A percentile compares a stretch with the other conserved stretches of the same genome.
Evolutionary conservation across 345 rosid species (phyloP).

Genomic region (Anastatica hierochuntica): DNA sequence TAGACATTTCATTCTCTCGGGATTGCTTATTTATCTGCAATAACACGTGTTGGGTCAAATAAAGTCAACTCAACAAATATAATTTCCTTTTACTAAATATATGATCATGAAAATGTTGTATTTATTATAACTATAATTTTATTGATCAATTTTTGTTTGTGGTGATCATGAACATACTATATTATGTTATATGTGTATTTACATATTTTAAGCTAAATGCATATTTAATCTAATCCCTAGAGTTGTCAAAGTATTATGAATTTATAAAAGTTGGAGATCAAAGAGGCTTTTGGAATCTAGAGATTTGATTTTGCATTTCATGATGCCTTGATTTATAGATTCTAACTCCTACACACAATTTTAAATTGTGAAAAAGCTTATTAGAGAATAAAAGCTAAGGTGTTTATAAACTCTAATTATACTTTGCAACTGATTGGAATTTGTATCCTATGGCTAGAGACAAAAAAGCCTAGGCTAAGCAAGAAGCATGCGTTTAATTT

Average conservation of each 20-base stretch:
- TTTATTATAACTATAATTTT: too few species aligned
- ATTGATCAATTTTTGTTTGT: too few species aligned
- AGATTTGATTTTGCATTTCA: too few species aligned
- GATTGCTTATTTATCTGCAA: conserved; percentile 20
- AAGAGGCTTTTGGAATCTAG: too few species aligned
- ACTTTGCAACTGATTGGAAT: conserved; percentile 16
- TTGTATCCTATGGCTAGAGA: conserved; percentile 13
- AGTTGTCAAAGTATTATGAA: too few species aligned
- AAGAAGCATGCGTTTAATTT: conserved; percentile 23
- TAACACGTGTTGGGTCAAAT: conserved; percentile 11
- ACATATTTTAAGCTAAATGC: too few species aligned
- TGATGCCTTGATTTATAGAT: neutral
- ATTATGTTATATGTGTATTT: neutral
- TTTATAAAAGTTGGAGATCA: too few species aligned
- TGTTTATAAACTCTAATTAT: conserved; percentile 1
- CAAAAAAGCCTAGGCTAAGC: conserved; percentile 16
- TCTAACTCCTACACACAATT: too few species aligned
- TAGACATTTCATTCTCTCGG: conserved; percentile 16
- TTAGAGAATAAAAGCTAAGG: neutral
- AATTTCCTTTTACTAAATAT: neutral
- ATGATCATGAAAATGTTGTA: neutral
- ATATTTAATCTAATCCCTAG: too few species aligned
- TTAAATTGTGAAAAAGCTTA: neutral
- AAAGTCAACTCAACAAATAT: conserved; percentile 5
- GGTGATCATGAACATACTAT: too few species aligned